Evolutionary conservation across 192 early-diverging fungal genomes (phyloP), one percentile per base, ranked within the genome.

Genomic region (Rhizophagus prolifer): DNA sequence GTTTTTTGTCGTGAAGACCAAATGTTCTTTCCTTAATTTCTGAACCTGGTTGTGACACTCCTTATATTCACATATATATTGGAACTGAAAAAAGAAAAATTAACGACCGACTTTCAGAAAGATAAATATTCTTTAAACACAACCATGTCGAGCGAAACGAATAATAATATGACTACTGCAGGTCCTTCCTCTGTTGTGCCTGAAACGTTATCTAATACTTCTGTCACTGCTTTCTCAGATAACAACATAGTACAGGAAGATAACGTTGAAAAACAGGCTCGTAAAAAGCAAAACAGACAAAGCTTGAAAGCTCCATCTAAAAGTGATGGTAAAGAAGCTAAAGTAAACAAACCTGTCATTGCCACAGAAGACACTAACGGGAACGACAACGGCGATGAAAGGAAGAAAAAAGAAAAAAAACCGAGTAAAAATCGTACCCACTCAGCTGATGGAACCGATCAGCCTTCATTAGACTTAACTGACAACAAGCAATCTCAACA

Each of bases 391-490:
- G 46, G 46, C n/a, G 63, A 75, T 67, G 74, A 66, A 64, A 75
- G 41, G 34, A 75, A 50, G 74, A 75, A 50, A 44, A 75, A 66
- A 66, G 74, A 75, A 31, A 75, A 75, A 34, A 75, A 62, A n/a
- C 3, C 47, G 12, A 61, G n/a, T 61, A 74, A 74, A 41, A 74
- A 74, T 23, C 58, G 59, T 73, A 41, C 31, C 9, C 2, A 16
- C 34, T 61, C 31, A 9, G 34, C 31, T 25, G 72, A 74, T 58
- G 54, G 38, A 9, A 36, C 59, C 12, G 72, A 74, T 61, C 54
- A 61, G 58, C 13, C 16, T n/a, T 31, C 41, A 62, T 36, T 62
- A 26, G 63, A 66, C 47, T 16, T 28, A 31, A 75, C 7, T 47
- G 61, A 75, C n/a, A 61, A 58, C 25, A 62, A 75, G 19, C 30